Evolutionary conservation across 192 early-diverging fungal genomes (phyloP), one percentile per base, ranked within the genome.

Genomic region (Coemansia sp.): DNA sequence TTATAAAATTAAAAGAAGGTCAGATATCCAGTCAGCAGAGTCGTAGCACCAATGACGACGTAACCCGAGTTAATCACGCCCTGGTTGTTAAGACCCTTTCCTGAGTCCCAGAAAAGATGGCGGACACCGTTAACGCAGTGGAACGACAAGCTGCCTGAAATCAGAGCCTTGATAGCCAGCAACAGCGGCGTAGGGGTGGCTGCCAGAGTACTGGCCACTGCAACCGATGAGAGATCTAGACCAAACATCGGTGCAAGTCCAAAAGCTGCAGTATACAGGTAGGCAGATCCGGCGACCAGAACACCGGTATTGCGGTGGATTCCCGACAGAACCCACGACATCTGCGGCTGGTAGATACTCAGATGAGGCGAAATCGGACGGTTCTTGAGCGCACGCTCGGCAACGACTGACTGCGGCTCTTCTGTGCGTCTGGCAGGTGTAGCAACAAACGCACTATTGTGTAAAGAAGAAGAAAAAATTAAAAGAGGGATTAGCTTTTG

Each of bases 91-190:
- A 98, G 83, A 18, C 61, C 69, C 64, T 72, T 73, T 16, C 86
- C 85, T 63, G 88, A 88, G 73, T 98, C 96, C 96, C 96, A 98
- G 55, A 90, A 83, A 90, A 96, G 86, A 83, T 98, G 96, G 63
- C 96, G 86, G 48, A 95, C 62, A 51, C 94, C 93, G 80, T 91
- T 93, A 70, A 93, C 86, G 31, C 84, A 76, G 80, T 98, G 94
- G 88, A 85, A 98, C 59, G 88, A 85, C 67, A 93, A 85, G 18
- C 92, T 89, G 51, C 79, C 61, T 40, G 91, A 87, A 61, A 96
- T 31, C 38, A 87, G 67, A 36, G 85, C 69, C 86, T 98, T 98
- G 50, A 72, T 86, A 4, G 83, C 75, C n/a, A 94, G 61, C 69
- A 92, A 81, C 36, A 88, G 77, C 11, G 86, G 83, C 28, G 82